Percentiles rank a stretch among this genome's conserved stretches.
These are phyloP conservation scores for Eragrostis tef DNA, from an alignment of 202 grass and related monocot species.

Conservation along the genomic window DNA sequence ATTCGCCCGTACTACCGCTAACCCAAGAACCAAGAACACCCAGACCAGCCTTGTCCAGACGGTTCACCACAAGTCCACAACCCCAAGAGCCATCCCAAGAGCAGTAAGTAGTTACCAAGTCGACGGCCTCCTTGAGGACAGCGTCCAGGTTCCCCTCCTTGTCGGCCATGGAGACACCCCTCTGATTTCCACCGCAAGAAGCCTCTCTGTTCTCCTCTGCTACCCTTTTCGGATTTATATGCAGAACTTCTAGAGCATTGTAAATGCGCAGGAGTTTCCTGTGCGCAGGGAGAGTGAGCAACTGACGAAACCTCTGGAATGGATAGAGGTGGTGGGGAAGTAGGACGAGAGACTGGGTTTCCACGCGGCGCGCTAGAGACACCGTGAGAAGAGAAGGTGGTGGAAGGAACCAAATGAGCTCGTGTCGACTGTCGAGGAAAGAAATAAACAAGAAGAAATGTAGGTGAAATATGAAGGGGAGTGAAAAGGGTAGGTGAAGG, in stretches of 20 bases:
- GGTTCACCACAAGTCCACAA: not conserved
- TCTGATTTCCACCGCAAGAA: not conserved
- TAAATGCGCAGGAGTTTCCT: not conserved
- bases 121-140: conserved; percentile 74
- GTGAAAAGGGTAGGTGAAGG: conserved; percentile 12
- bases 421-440: not conserved
- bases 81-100: conserved; percentile 10
- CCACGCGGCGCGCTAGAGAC: conserved; percentile 38
- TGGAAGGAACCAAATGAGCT: not conserved
- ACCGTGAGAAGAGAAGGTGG: conserved; percentile 4
- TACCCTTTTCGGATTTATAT: conserved; percentile 22
- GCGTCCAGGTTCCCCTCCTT: conserved; percentile 66
- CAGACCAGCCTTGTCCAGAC: not conserved
- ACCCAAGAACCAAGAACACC: conserved; percentile 18
- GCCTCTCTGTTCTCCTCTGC: conserved; percentile 1
- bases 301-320: conserved; percentile 33
- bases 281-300: conserved; percentile 16
- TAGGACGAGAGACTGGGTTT: conserved; percentile 20
- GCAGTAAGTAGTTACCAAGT: conserved; percentile 47
- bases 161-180: conserved; percentile 49
- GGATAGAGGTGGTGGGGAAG: not conserved
- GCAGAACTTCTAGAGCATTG: conserved; percentile 14
- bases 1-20: not conserved
- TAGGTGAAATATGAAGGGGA: not conserved
- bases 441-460: conserved; percentile 41